Evolutionary conservation across 1,284 basidiomycete species (phyloP).

Genomic region (Rhodotorula sp.): DNA sequence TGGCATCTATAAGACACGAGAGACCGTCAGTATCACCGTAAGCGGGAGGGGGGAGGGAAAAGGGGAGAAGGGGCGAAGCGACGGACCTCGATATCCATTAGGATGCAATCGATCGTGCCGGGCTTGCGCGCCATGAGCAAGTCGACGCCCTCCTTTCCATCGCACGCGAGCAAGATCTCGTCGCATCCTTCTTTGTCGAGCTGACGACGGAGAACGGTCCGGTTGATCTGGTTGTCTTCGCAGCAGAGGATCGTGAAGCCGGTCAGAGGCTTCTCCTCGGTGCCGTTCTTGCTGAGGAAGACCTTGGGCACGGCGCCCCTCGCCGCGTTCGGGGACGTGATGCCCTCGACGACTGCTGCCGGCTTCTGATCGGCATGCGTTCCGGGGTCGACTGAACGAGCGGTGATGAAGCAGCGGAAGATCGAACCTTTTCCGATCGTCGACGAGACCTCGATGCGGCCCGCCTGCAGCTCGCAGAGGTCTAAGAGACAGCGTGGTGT

Average conservation of each 20-base stretch:
- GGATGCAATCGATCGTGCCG: constrained; percentile 17
- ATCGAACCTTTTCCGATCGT: constrained; percentile 31
- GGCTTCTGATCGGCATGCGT: not conserved
- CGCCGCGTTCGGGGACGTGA: constrained; percentile 12
- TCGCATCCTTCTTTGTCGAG: constrained; percentile 26
- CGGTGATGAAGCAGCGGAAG: constrained; percentile 36
- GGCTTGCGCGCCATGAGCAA: constrained; percentile 1
- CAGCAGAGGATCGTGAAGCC: constrained; percentile 23
- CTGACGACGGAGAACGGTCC: constrained; percentile 26
- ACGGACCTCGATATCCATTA: constrained; percentile 35
- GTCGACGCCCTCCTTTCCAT: constrained; percentile 31
- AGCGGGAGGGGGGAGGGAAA: not conserved
- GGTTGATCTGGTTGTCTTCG: constrained; percentile 38
- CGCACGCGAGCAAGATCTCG: constrained; percentile 23
- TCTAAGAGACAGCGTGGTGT: constrained; percentile 9
- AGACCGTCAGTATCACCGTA: not conserved
- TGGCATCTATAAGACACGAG: constrained; percentile 18
- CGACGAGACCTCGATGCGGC: constrained; percentile 28
- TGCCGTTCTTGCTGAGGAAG: constrained; percentile 12
- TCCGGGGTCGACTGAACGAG: constrained; percentile 22
- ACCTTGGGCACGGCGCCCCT: constrained; percentile 9
- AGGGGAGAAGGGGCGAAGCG: no score
- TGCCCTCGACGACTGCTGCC: constrained; percentile 28
- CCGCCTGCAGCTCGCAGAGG: constrained; percentile 34
- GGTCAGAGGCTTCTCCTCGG: constrained; percentile 4